phyloP scores from a whole-genome alignment of 306 rosid genomes.

The Hylodesmum podocarpum region DNA sequence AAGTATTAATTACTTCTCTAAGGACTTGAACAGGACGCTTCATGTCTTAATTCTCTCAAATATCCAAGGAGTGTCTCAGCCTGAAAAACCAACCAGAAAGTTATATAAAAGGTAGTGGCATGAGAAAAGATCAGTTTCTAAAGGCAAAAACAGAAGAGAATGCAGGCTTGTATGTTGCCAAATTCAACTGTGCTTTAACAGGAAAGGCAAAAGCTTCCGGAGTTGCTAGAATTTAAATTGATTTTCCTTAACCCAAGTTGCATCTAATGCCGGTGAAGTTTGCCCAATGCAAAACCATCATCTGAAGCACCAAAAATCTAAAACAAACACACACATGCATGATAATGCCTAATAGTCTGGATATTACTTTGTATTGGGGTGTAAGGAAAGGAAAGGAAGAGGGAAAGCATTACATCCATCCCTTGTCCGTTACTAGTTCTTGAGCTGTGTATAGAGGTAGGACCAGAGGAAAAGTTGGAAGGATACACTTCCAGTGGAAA shows the following conservation, averaged over 20 bases:
- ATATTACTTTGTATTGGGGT: not conserved
- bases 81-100: constrained; percentile 44
- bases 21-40: constrained; percentile 60
- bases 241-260: not conserved
- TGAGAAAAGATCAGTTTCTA: not conserved
- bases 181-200: not conserved
- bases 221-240: not conserved
- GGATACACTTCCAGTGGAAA: not conserved
- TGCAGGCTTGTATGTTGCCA: not conserved
- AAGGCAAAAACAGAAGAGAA: not conserved
- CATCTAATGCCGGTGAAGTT: not conserved
- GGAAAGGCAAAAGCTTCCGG: not conserved
- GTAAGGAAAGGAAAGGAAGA: not conserved
- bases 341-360: not conserved
- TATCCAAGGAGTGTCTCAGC: constrained; percentile 82
- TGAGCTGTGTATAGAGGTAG: not conserved
- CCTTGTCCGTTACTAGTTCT: not conserved
- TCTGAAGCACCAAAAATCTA: not conserved
- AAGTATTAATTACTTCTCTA: constrained; percentile 30
- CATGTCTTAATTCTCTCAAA: constrained; percentile 80
- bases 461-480: not conserved
- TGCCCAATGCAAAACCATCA: not conserved
- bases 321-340: not conserved
- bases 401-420: not conserved
- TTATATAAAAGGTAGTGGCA: not conserved